Percentiles rank a stretch among this genome's conserved stretches.
Conservation (phyloP, 768 basidiomycete species). For the Tricholoma matsutake region DNA sequence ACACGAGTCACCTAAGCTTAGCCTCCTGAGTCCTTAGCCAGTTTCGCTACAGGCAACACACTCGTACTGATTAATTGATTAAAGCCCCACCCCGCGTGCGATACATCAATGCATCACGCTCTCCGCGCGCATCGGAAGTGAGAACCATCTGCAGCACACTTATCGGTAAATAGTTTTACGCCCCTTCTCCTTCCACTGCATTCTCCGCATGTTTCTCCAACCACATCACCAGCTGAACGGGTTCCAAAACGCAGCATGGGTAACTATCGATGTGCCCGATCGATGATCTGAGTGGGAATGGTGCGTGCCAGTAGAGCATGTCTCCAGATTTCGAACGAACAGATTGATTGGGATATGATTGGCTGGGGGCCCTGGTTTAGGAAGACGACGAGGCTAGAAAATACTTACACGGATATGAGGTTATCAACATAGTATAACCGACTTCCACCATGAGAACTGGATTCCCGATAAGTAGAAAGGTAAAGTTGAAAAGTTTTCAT, state of each 20-base stretch:
- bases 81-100: constrained; percentile 88
- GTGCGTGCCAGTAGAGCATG: too few relatives aligned
- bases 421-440: constrained; percentile 94
- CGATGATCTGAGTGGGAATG: constrained; percentile 92
- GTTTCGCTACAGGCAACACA: constrained; percentile 93
- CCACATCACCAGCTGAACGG: constrained; percentile 80
- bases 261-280: constrained; percentile 82
- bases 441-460: constrained; percentile 84
- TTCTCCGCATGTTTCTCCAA: constrained; percentile 60
- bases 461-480: not conserved
- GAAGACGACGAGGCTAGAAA: constrained; percentile 15
- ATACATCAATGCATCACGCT: constrained; percentile 94
- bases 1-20: constrained; percentile 77
- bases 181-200: constrained; percentile 56
- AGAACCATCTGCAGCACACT: constrained; percentile 91
- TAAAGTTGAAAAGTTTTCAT: not conserved
- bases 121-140: constrained; percentile 98
- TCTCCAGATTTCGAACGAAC: too few relatives aligned
- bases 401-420: constrained; percentile 76
- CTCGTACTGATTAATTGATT: constrained; percentile 99
- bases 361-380: too few relatives aligned
- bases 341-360: too few relatives aligned
- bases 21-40: constrained; percentile 95
- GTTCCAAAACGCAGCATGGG: constrained; percentile 92
- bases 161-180: constrained; percentile 73